Percentiles rank a stretch among this genome's conserved stretches.
phyloP scores from a whole-genome alignment of 768 basidiomycete genomes.

The Lactarius pseudohatsudake region DNA sequence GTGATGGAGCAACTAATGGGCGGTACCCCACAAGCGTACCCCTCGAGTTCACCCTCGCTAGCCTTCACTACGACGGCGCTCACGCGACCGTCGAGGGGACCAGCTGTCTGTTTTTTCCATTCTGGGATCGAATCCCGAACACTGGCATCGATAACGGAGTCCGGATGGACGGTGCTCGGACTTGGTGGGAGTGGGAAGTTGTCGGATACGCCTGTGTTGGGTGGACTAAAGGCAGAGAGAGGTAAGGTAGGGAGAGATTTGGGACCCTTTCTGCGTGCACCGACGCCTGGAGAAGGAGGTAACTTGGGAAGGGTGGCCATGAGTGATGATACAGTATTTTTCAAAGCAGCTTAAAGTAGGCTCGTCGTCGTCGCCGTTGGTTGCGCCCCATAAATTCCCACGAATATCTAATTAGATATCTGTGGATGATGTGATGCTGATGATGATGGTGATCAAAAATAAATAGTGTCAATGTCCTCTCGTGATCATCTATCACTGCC shows the following conservation, averaged over 20 bases:
- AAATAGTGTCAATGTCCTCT: neutral
- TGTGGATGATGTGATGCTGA: neutral
- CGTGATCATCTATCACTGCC: slow-evolving; percentile 8
- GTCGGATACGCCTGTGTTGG: slow-evolving; percentile 65
- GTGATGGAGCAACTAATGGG: neutral
- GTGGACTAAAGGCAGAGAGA: slow-evolving; percentile 71
- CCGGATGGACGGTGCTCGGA: slow-evolving; percentile 65
- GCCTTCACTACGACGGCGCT: slow-evolving; percentile 49
- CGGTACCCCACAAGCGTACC: slow-evolving; percentile 41
- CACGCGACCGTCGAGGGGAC: slow-evolving; percentile 45
- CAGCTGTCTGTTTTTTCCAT: slow-evolving; percentile 55
- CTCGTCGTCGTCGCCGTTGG: neutral
- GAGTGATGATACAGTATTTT: neutral
- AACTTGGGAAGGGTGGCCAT: slow-evolving; percentile 24
- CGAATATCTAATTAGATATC: neutral
- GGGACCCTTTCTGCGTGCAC: slow-evolving; percentile 56
- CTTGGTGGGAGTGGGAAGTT: slow-evolving; percentile 67
- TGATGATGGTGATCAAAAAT: neutral
- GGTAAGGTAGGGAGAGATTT: slow-evolving; percentile 72
- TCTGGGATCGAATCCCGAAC: slow-evolving; percentile 48
- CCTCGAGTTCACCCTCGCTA: slow-evolving; percentile 35
- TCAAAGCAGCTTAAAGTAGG: neutral
- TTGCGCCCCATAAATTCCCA: neutral
- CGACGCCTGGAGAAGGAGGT: slow-evolving; percentile 45
- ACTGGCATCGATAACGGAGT: slow-evolving; percentile 64